Percentiles rank a stretch among this genome's conserved stretches.
Conservation (phyloP, 805 yeast species). For the Aciculoconidium aculeatum region DNA sequence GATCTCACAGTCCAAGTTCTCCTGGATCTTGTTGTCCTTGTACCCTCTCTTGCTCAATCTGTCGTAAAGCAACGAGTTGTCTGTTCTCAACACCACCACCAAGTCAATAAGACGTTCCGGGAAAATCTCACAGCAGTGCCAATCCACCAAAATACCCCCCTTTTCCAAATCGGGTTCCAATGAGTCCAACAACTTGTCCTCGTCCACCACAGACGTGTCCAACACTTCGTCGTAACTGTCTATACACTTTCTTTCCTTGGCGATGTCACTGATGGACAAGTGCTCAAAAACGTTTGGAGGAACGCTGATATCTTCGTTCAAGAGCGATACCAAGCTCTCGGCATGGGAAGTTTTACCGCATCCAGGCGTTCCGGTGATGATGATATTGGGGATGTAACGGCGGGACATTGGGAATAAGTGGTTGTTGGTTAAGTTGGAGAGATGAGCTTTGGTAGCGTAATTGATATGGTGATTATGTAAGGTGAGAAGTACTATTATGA, state of each 20-base stretch:
- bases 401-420: constrained; percentile 23
- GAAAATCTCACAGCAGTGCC: constrained; percentile 96
- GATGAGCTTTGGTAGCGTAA: constrained; percentile 1
- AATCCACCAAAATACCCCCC: constrained; percentile 90
- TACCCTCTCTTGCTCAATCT: constrained; percentile 74
- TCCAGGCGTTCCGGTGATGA: constrained; percentile 95
- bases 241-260: constrained; percentile 68
- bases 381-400: constrained; percentile 59
- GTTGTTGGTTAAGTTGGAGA: background rate
- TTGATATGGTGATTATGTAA: no score
- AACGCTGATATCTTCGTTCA: constrained; percentile 29
- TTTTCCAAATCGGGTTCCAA: constrained; percentile 70
- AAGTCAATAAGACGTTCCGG: constrained; percentile 91
- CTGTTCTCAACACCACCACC: constrained; percentile 82
- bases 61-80: constrained; percentile 65
- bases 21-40: constrained; percentile 75
- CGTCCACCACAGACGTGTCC: constrained; percentile 86
- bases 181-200: constrained; percentile 77
- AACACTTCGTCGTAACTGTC: constrained; percentile 84
- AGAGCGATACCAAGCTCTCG: constrained; percentile 48
- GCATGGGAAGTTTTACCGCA: constrained; percentile 81
- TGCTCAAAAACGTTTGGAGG: constrained; percentile 32
- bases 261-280: constrained; percentile 73
- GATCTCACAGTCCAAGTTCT: constrained; percentile 92
- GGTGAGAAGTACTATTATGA: no score